Evolutionary conservation across 2,329 filamentous ascomycete species (phyloP), one percentile per base, ranked within the genome.

Genomic region (Monilinia fructicola): DNA sequence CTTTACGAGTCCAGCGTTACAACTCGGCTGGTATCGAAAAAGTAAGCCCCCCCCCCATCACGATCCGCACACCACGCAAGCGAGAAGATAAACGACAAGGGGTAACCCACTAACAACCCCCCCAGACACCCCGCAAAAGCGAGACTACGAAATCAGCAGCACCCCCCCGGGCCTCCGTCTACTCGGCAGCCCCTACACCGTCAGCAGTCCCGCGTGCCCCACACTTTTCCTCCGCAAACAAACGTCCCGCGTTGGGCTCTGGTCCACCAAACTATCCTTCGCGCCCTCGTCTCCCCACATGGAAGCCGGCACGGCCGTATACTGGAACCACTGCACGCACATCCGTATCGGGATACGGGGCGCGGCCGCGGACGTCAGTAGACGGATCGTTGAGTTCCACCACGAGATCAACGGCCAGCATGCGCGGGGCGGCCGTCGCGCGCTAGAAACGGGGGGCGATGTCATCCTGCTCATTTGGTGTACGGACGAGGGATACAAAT

Each of bases 1-100:
- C 1, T 64, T 64, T 21, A 64, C n/a, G 9, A 31, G 21, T n/a
- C n/a, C 28, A 11, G 16, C 56, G 2, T 38, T 64, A n/a, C 28
- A 55, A 46, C 40, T 64, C 35, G 62, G 62, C 6, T 64, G 62
- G 62, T 64, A 64, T 46, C 52, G 53, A 35, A 64, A 64, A 5
- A 64, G 62, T 56, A 64, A 50, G 28, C 11, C 21, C 12, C 12
- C 40, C 23, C 7, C 7, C 38, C 16, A 26, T 28, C 1, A n/a
- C 16, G 1, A 55, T 16, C 12, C 40, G 16, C 2, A 42, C 40
- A 16, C 40, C 12, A 42, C 12, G 40, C 14, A 16, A 42, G 40
- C 12, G 40, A 42, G 38, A 40, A 40, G 14, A 42, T n/a, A 4
- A 42, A 42, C 3, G 4, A 5, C 31, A 35, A 4, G 40, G 12